Evolutionary conservation across 495 filamentous ascomycete genomes (phyloP).

Genomic region (Pyrenopolyporus hunteri): DNA sequence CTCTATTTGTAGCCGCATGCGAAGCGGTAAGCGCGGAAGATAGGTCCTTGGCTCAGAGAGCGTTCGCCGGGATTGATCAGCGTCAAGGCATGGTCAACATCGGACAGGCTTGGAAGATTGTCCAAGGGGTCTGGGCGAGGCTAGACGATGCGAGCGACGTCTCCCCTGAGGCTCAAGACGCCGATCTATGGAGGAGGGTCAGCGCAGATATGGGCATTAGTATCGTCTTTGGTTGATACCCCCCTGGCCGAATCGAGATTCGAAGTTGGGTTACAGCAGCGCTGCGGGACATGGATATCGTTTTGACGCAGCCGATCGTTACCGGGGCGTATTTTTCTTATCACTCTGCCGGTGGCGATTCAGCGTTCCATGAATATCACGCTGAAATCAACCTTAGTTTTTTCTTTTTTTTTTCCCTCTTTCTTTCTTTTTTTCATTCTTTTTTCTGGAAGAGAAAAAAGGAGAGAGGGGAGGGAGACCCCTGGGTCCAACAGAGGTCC

Average conservation of each 20-base stretch:
- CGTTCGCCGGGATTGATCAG: slow-evolving; percentile 56
- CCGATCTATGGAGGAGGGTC: slow-evolving; percentile 55
- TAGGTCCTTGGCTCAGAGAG: slow-evolving; percentile 50
- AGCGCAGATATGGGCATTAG: slow-evolving; percentile 58
- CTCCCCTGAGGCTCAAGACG: slow-evolving; percentile 19
- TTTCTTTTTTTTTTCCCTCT: no score
- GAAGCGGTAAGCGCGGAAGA: slow-evolving; percentile 56
- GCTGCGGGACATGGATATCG: neutral
- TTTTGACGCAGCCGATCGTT: neutral
- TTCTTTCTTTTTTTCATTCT: no score
- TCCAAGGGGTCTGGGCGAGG: slow-evolving; percentile 63
- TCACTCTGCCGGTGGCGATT: slow-evolving; percentile 2
- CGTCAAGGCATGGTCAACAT: slow-evolving; percentile 69
- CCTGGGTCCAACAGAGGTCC: no score
- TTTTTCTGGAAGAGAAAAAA: no score
- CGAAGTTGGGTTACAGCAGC: neutral
- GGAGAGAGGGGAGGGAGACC: no score
- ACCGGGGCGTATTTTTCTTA: neutral
- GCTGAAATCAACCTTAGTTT: neutral
- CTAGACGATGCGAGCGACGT: slow-evolving; percentile 43
- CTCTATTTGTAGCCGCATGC: slow-evolving; percentile 64
- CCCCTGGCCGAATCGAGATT: neutral
- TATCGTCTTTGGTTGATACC: slow-evolving; percentile 59
- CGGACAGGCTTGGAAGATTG: slow-evolving; percentile 60
- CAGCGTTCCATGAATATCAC: neutral